Conservation (phyloP, 208 protist genomes). For the Acanthamoeba castellanii region DNA sequence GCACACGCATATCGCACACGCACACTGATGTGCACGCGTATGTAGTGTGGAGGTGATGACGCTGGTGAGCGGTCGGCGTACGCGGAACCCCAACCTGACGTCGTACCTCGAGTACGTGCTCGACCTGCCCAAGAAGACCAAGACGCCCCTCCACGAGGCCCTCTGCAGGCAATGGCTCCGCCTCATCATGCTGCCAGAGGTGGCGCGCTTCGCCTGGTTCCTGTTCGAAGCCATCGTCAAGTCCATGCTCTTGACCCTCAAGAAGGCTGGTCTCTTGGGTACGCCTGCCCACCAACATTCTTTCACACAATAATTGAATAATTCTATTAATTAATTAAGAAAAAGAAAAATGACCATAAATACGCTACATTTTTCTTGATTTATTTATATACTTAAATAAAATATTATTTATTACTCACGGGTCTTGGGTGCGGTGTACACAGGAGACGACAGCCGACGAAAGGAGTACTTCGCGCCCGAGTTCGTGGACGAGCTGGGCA, state of each 20-base stretch:
- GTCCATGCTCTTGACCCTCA: conserved; percentile 75
- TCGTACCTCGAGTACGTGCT: conserved; percentile 46
- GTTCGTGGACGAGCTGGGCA: neutral
- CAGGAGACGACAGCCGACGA: conserved; percentile 12
- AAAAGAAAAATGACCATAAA: too few species aligned
- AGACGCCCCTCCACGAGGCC: conserved; percentile 42
- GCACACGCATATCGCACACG: neutral
- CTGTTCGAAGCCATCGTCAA: conserved; percentile 85
- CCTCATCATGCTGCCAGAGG: neutral
- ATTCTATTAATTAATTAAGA: neutral
- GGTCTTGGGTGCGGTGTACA: neutral
- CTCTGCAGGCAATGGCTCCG: conserved; percentile 9
- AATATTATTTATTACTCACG: neutral
- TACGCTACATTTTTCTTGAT: too few species aligned
- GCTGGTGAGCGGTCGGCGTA: neutral
- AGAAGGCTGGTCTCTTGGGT: conserved; percentile 15
- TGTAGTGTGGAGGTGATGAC: conserved; percentile 59
- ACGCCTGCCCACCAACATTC: neutral
- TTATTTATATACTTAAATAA: too few species aligned
- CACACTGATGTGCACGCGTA: neutral
- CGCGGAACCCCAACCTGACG: conserved; percentile 42
- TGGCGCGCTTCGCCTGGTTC: conserved; percentile 81
- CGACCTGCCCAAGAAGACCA: neutral
- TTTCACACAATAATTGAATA: neutral
- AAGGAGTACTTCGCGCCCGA: conserved; percentile 51